These are phyloP conservation scores for Neofusicoccum cordaticola DNA, from an alignment of 2,329 filamentous ascomycete species.

Conservation along the genomic window DNA sequence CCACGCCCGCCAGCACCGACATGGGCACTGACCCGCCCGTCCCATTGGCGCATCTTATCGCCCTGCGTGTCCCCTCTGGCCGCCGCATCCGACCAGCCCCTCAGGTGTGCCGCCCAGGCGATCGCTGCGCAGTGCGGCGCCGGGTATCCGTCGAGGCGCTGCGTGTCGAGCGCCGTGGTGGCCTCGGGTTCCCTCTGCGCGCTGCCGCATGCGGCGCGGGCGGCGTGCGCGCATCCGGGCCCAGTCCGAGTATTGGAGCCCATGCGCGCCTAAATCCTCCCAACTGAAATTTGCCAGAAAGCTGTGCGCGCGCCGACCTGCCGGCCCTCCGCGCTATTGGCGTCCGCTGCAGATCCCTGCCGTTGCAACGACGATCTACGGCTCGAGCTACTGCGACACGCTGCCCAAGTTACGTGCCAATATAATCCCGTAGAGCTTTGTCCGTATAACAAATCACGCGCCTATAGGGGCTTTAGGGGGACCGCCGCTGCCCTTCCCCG, in stretches of 20 bases:
- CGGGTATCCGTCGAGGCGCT: not conserved
- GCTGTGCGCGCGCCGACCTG: not conserved
- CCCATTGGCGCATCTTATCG: not conserved
- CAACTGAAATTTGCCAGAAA: slow-evolving; percentile 8
- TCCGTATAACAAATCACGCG: not conserved
- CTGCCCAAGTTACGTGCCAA: not conserved
- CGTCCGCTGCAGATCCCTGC: not conserved
- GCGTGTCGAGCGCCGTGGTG: no score
- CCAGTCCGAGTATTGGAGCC: slow-evolving; percentile 7
- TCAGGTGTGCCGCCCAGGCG: not conserved
- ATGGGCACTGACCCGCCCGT: no score
- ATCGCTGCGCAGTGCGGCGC: not conserved
- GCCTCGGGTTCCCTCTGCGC: no score
- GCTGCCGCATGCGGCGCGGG: not conserved
- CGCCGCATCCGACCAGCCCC: not conserved
- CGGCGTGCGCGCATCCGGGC: not conserved
- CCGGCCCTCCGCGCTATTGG: not conserved
- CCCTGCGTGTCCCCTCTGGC: not conserved
- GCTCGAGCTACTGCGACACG: not conserved
- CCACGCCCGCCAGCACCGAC: not conserved
- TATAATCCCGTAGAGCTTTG: not conserved
- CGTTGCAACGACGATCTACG: not conserved
- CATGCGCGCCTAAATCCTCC: slow-evolving; percentile 6
- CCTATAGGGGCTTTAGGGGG: slow-evolving; percentile 6
- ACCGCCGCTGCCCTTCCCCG: not conserved